Percentiles rank a stretch among this genome's conserved stretches.
Conservation (phyloP, 257 asterid species). For the Fraxinus americana region DNA sequence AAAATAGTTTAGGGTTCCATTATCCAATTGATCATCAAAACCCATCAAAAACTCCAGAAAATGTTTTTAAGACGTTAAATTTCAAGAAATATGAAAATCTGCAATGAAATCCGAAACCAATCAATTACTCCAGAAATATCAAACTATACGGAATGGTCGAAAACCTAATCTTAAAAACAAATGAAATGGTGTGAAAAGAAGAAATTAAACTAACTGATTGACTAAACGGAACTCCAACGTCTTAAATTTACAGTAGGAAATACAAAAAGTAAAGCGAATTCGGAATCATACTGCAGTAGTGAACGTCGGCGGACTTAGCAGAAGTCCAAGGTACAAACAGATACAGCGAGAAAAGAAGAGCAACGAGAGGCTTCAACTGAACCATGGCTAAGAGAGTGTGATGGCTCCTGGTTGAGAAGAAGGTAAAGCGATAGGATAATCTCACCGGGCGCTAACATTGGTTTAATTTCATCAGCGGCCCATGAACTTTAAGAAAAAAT, state of each 20-base stretch:
- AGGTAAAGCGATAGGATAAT: background rate
- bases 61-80: background rate
- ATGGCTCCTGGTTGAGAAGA: background rate
- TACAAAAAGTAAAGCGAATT: background rate
- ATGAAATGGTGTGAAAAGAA: background rate
- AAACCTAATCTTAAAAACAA: background rate
- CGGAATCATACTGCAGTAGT: constrained; percentile 39
- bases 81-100: background rate
- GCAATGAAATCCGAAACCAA: background rate
- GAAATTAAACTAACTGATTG: background rate
- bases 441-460: background rate
- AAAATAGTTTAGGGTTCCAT: too few species aligned
- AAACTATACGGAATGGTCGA: background rate
- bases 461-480: background rate
- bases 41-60: background rate
- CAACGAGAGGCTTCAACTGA: constrained; percentile 19
- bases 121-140: background rate
- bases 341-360: constrained; percentile 30
- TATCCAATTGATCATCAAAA: too few species aligned
- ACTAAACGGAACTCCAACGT: background rate
- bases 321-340: constrained; percentile 38
- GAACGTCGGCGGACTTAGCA: constrained; percentile 31
- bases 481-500: background rate
- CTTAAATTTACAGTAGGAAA: background rate
- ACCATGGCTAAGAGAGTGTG: constrained; percentile 22